Base-by-base conservation (phyloP, 1,284 basidiomycete species). In the Cryptococcus jaspeensis region DNA sequence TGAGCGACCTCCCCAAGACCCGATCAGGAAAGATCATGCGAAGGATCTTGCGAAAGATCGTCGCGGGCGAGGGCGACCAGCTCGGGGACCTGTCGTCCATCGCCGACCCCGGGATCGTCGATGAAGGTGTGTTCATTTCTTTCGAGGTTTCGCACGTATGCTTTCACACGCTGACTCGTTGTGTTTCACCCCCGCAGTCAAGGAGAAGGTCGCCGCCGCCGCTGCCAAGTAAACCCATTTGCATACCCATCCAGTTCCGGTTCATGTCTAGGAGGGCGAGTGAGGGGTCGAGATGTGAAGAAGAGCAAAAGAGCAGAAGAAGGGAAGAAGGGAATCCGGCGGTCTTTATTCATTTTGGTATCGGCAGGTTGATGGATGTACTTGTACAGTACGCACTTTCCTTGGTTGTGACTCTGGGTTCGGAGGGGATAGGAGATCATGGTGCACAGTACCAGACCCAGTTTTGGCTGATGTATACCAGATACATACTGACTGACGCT, bases 21-120 rank as follows among this genome's bases (percentile, higher is more conserved):
- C 84, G 94, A 51, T 90, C 88, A n/a, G 95, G 95, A 43, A 98
- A 97, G 86, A 88, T 90, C 58, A 93, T 97, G 87, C 85, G 93
- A 55, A 85, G 95, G 53, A 88, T 96, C 60, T 84, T 97, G 82
- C 85, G 95, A 71, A 98, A 99, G 85, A 90, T 98, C 72, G 88
- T 92, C 45, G 88, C 90, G 3, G 89, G 91, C 48, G 93, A 98
- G 75, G 90, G 85, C 20, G 93, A 98, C 78, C 88, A 92, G 77
- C 85, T 99, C 43, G 90, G 90, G 50, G 95, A 99, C 79, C 81
- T 96, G 38, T 90, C 87, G 63, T 93, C 92, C 12, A 82, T 96
- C 51, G 92, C 90, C 15, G 91, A 97, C 63, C 90, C 90, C 6
- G 75, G 78, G n/a, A 81, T 92, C 50, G 88, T 94, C 35, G 90